Base-by-base conservation (phyloP, 2,329 filamentous ascomycete genomes). In the Diplodia intermedia region DNA sequence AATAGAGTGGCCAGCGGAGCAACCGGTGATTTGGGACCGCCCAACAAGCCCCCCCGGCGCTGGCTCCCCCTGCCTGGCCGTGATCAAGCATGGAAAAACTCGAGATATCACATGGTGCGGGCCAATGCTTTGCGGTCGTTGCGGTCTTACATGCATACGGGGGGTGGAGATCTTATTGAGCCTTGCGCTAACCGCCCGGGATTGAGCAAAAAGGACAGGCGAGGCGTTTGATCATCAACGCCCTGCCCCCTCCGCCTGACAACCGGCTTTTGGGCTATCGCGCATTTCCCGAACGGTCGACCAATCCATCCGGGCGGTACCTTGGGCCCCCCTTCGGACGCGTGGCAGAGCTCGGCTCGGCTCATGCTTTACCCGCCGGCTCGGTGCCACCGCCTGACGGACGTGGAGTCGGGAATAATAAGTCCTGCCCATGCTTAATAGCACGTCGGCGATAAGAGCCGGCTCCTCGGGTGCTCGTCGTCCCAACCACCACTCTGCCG, bases 141-240 rank as follows among this genome's bases (percentile, higher is more conserved):
- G 43, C 31, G 20, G 29, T 63, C 60, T 63, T 50, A 63, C 60
- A 63, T 63, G 60, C 60, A 63, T 63, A 49, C 14, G 1, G 9
- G 11, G 1, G 60, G 9, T 3, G 60, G n/a, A 63, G 60, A 63
- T 63, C 60, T 52, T 63, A 63, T 18, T 52, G 11, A 43, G 1
- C 26, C n/a, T 36, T n/a, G n/a, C 31, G 29, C 50, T 26, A 36
- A 31, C 47, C 33, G 43, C 18, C n/a, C 18, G 43, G 18, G 31
- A 33, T 31, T 31, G 20, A 38, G 20, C 23, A 31, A 31, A 20
- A 23, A 15, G 29, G 12, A 12, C 47, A 63, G 11, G 60, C 60
- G 60, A 63, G 7, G 11, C 29, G 53, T 29, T 31, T n/a, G 53
- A 55, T n/a, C 26, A n/a, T 36, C 53, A 55, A 55, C 11, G 29